Evolutionary conservation across 352 stramenopile species (phyloP).

Genomic region (Pythium dissimile): DNA sequence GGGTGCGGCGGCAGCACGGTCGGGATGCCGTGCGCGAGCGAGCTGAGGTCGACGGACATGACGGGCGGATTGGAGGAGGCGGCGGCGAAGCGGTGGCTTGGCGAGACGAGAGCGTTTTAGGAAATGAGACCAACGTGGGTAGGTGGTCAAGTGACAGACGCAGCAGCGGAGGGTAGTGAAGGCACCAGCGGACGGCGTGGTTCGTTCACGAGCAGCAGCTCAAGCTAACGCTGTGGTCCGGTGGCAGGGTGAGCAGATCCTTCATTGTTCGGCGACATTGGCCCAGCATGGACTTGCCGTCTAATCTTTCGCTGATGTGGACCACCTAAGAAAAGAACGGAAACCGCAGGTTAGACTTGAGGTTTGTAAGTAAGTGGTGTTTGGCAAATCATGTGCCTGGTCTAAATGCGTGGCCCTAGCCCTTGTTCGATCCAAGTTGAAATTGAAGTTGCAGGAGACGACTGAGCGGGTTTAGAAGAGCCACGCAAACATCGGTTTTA

Average conservation of each 20-base stretch:
- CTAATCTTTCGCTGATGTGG: conserved; percentile 9
- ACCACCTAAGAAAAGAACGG: conserved; percentile 9
- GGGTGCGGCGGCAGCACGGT: conserved; percentile 47
- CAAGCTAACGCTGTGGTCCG: too few species aligned
- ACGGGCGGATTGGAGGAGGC: not conserved
- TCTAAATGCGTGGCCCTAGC: not conserved
- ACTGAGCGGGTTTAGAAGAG: not conserved
- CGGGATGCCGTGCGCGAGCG: conserved; percentile 46
- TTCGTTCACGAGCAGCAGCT: too few species aligned
- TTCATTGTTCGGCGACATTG: not conserved
- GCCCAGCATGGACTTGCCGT: conserved; percentile 1
- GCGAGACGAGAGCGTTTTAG: not conserved
- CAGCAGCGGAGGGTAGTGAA: not conserved
- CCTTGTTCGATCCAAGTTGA: conserved; percentile 1
- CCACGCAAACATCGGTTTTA: not conserved
- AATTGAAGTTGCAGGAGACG: not conserved
- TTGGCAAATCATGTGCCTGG: conserved; percentile 1
- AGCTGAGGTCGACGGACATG: conserved; percentile 41
- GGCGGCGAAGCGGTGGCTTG: not conserved
- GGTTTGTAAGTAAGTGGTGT: not conserved
- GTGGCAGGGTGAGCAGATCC: not conserved
- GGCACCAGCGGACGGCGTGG: too few species aligned
- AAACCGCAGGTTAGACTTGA: not conserved
- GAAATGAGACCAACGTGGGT: conserved; percentile 3
- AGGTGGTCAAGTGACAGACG: not conserved